phyloP scores from a whole-genome alignment of 2,329 filamentous ascomycete species.

The Zymoseptoria tritici region DNA sequence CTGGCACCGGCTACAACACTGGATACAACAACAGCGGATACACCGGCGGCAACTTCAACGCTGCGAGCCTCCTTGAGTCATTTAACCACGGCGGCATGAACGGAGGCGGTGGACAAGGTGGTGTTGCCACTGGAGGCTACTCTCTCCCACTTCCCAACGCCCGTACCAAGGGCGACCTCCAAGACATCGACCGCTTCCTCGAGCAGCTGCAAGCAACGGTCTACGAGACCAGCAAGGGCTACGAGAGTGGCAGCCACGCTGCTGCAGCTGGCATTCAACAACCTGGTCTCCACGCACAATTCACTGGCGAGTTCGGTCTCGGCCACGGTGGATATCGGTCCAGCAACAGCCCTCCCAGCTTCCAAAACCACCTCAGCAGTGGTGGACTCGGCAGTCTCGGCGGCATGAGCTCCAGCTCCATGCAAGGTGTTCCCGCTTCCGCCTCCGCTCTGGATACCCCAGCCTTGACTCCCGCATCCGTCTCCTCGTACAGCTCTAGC shows the following conservation, averaged over 20 bases:
- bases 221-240: constrained; percentile 72
- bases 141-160: constrained; percentile 83
- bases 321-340: constrained; percentile 48
- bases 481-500: constrained; percentile 65
- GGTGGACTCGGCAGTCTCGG: constrained; percentile 30
- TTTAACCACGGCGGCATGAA: constrained; percentile 24
- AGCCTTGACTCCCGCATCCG: constrained; percentile 67
- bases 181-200: constrained; percentile 90
- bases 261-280: constrained; percentile 72
- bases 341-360: constrained; percentile 49
- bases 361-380: constrained; percentile 21
- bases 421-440: constrained; percentile 33
- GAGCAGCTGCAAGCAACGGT: constrained; percentile 95
- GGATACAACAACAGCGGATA: constrained; percentile 29
- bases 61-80: constrained; percentile 29
- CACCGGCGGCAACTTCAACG: constrained; percentile 24
- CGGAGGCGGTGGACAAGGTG: constrained; percentile 41
- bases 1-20: constrained; percentile 32
- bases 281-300: constrained; percentile 57
- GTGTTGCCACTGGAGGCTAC: constrained; percentile 68
- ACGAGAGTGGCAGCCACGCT: constrained; percentile 74
- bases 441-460: constrained; percentile 55
- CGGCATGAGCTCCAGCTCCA: constrained; percentile 33
- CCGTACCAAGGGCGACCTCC: constrained; percentile 84
- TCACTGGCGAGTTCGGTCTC: constrained; percentile 39